Conservation (phyloP, 129 eudicot genomes). For the Tagetes erecta region DNA sequence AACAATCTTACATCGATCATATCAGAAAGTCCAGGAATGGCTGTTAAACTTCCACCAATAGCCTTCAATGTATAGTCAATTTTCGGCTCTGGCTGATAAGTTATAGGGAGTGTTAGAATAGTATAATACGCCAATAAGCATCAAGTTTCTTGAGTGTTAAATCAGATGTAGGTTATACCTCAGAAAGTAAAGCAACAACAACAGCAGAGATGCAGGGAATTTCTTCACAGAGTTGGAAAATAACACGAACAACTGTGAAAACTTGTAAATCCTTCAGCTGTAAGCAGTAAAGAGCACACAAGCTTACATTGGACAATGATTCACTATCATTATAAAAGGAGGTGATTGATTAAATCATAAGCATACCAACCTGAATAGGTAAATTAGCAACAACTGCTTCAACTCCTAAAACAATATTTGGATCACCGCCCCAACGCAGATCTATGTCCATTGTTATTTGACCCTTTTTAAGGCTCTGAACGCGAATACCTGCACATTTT, state of each 20-base stretch:
- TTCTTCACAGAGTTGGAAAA: constrained; percentile 88
- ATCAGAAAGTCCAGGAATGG: constrained; percentile 93
- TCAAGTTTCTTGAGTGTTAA: not conserved
- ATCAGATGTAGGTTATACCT: constrained; percentile 40
- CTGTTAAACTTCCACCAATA: constrained; percentile 96
- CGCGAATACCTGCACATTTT: constrained; percentile 77
- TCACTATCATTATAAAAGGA: not conserved
- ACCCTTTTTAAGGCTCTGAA: constrained; percentile 94
- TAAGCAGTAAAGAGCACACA: constrained; percentile 27
- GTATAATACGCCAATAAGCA: not conserved
- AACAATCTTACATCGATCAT: constrained; percentile 86
- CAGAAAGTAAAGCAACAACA: constrained; percentile 92
- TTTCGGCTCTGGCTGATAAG: constrained; percentile 86
- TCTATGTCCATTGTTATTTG: constrained; percentile 98
- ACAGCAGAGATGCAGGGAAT: constrained; percentile 99
- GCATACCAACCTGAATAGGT: constrained; percentile 79
- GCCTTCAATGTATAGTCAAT: constrained; percentile 96
- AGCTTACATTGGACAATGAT: not conserved
- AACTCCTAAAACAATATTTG: constrained; percentile 80
- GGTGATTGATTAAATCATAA: not conserved
- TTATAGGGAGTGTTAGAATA: constrained; percentile 6
- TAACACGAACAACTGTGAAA: constrained; percentile 89
- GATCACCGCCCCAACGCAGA: constrained; percentile 98
- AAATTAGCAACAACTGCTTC: constrained; percentile 84
- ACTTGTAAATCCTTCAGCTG: constrained; percentile 97